A percentile compares a stretch with the other conserved stretches of the same genome.
These are phyloP conservation scores for Metschnikowia proteae DNA, from an alignment of 805 yeast species.

Conservation along the genomic window DNA sequence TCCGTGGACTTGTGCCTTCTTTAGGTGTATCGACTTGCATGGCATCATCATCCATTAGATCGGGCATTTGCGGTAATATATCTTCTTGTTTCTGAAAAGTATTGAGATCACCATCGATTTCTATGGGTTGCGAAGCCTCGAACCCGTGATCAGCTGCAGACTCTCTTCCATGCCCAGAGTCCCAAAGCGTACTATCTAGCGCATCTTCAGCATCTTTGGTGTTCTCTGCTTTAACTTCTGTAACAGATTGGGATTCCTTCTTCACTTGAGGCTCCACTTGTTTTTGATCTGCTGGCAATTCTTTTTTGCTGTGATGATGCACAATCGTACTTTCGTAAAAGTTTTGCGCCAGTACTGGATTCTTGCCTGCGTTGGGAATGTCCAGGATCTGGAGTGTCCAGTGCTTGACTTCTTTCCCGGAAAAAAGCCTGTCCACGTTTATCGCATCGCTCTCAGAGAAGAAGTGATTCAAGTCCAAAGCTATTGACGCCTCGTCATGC, in stretches of 20 bases:
- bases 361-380: slow-evolving; percentile 72
- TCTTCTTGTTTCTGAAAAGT: background rate
- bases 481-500: slow-evolving; percentile 28
- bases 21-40: slow-evolving; percentile 3
- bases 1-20: background rate
- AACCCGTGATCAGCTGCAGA: background rate
- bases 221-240: background rate
- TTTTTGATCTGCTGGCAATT: background rate
- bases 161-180: background rate
- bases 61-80: background rate
- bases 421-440: slow-evolving; percentile 30
- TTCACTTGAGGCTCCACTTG: background rate
- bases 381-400: slow-evolving; percentile 70
- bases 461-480: slow-evolving; percentile 23
- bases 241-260: background rate
- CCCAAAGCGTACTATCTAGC: background rate
- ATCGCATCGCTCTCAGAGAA: slow-evolving; percentile 18
- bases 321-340: slow-evolving; percentile 58
- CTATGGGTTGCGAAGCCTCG: background rate
- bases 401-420: slow-evolving; percentile 24
- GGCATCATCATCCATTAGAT: background rate
- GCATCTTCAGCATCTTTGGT: background rate
- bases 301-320: slow-evolving; percentile 41
- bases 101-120: slow-evolving; percentile 1
- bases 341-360: slow-evolving; percentile 59